Evolutionary conservation across 73 alveolate species (phyloP).

Genomic region (Stentor coeruleus): DNA sequence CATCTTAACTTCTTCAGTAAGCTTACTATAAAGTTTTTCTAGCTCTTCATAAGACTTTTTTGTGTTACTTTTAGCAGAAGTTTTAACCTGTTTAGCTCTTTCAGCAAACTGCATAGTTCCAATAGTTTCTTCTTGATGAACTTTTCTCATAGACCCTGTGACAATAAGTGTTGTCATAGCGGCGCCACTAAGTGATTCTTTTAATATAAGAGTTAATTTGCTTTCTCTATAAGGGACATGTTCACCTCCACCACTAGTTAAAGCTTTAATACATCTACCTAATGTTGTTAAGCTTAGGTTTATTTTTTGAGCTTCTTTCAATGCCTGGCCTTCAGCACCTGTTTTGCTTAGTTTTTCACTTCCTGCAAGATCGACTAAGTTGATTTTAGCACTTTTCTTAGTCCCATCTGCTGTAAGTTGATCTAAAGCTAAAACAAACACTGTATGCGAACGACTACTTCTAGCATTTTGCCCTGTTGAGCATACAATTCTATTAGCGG

Average conservation of each 20-base stretch:
- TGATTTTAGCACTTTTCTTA: slow-evolving; percentile 65
- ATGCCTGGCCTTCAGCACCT: slow-evolving; percentile 80
- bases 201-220: slow-evolving; percentile 57
- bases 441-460: slow-evolving; percentile 88
- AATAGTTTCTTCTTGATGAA: slow-evolving; percentile 82
- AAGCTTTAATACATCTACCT: slow-evolving; percentile 77
- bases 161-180: slow-evolving; percentile 83
- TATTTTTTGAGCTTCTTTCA: slow-evolving; percentile 83
- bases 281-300: slow-evolving; percentile 74
- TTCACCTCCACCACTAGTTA: slow-evolving; percentile 58
- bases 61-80: slow-evolving; percentile 62
- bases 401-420: slow-evolving; percentile 69
- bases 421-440: slow-evolving; percentile 76
- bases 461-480: slow-evolving; percentile 90
- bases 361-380: slow-evolving; percentile 92
- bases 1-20: slow-evolving; percentile 39
- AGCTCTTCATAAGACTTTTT: slow-evolving; percentile 58
- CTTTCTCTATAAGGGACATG: slow-evolving; percentile 66
- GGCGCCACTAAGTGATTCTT: slow-evolving; percentile 85
- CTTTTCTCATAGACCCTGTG: slow-evolving; percentile 70
- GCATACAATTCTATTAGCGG: slow-evolving; percentile 78
- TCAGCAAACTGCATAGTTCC: slow-evolving; percentile 77
- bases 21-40: slow-evolving; percentile 45
- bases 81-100: slow-evolving; percentile 60
- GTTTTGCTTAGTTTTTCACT: slow-evolving; percentile 87